Conservation (phyloP, 148 eudicot genomes). For the Silene latifolia region DNA sequence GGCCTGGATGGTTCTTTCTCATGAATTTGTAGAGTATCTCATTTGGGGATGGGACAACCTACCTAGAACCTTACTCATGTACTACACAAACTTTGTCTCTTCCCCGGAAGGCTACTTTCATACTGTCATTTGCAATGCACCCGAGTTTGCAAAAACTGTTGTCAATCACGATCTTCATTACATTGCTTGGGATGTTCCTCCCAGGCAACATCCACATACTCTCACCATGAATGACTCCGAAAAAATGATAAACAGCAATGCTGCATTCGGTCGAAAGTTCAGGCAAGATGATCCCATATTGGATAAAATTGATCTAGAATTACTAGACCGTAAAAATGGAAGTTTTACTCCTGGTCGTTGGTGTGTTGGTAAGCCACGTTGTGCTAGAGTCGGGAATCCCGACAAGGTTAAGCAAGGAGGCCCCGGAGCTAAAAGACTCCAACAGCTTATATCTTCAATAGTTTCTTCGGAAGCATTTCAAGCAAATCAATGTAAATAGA, state of each 20-base stretch:
- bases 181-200: conserved; percentile 89
- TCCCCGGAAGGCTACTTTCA: conserved; percentile 97
- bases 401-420: conserved; percentile 62
- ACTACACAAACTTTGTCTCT: conserved; percentile 84
- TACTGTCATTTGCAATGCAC: conserved; percentile 81
- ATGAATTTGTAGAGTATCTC: conserved; percentile 73
- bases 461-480: conserved; percentile 37
- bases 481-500: conserved; percentile 60
- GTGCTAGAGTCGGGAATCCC: conserved; percentile 58
- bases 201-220: conserved; percentile 76
- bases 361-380: conserved; percentile 65
- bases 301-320: conserved; percentile 63
- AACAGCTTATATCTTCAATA: conserved; percentile 41
- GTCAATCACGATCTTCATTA: conserved; percentile 89
- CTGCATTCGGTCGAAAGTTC: conserved; percentile 88
- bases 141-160: conserved; percentile 55
- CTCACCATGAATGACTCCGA: conserved; percentile 55
- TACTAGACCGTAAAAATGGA: conserved; percentile 60
- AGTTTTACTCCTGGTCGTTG: conserved; percentile 87
- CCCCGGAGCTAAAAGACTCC: conserved; percentile 70
- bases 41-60: conserved; percentile 97
- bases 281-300: conserved; percentile 49
- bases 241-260: conserved; percentile 59
- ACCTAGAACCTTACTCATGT: conserved; percentile 87
- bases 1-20: conserved; percentile 92